Conservation (phyloP, 2,329 filamentous ascomycete genomes). For the Ceratocystis variospora region DNA sequence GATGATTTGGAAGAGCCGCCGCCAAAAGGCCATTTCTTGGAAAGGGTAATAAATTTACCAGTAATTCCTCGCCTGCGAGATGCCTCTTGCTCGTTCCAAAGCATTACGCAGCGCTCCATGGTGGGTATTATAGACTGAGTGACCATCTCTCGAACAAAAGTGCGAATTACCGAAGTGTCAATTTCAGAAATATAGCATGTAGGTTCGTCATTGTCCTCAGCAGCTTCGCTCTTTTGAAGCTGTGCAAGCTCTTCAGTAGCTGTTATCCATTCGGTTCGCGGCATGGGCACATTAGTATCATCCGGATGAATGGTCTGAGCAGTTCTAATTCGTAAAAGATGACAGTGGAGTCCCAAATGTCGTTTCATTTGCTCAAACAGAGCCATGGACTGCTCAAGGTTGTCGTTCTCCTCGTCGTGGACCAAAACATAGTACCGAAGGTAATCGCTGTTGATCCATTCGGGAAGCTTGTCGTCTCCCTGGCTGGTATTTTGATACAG, state of each 20-base stretch:
- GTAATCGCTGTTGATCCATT: slow-evolving; percentile 85
- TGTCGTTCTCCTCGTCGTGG: slow-evolving; percentile 89
- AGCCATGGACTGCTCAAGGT: slow-evolving; percentile 76
- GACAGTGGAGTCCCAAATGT: slow-evolving; percentile 92
- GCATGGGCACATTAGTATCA: slow-evolving; percentile 73
- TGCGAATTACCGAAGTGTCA: slow-evolving; percentile 73
- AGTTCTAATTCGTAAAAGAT: slow-evolving; percentile 73
- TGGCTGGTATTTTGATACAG: slow-evolving; percentile 76
- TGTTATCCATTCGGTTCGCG: slow-evolving; percentile 77
- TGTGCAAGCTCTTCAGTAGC: slow-evolving; percentile 71
- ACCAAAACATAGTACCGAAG: slow-evolving; percentile 91
- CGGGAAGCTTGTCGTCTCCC: slow-evolving; percentile 58
- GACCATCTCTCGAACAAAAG: slow-evolving; percentile 87
- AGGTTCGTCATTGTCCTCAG: slow-evolving; percentile 52
- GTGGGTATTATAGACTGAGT: slow-evolving; percentile 88
- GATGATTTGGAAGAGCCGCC: slow-evolving; percentile 50
- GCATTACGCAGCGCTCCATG: slow-evolving; percentile 82
- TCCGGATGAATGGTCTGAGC: slow-evolving; percentile 77
- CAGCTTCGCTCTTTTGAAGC: slow-evolving; percentile 54
- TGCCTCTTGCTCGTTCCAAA: slow-evolving; percentile 96
- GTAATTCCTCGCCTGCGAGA: slow-evolving; percentile 77
- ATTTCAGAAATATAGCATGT: slow-evolving; percentile 80
- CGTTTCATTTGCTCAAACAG: slow-evolving; percentile 98
- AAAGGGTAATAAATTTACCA: slow-evolving; percentile 87
- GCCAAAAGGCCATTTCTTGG: slow-evolving; percentile 78